These are phyloP conservation scores for Stevia rebaudiana DNA, from an alignment of 140 eudicot genomes.

Conservation along the genomic window DNA sequence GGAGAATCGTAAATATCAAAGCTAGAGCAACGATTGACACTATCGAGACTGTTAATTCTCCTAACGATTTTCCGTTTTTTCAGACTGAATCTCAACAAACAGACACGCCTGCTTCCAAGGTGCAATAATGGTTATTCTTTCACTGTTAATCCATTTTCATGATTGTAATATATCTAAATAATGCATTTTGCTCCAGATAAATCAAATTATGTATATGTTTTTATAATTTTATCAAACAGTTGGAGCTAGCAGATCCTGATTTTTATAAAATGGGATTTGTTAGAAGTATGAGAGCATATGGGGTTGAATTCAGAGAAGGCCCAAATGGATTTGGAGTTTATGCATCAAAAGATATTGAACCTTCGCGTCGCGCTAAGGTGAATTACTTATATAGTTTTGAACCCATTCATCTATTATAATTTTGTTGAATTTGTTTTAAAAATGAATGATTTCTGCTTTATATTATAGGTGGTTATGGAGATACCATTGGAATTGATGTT, in stretches of 20 bases:
- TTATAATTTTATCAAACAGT: constrained; percentile 29
- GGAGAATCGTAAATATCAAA: constrained; percentile 18
- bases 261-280: constrained; percentile 89
- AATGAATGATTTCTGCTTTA: constrained; percentile 7
- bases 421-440: neutral
- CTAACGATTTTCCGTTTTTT: constrained; percentile 52
- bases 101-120: constrained; percentile 65
- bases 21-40: constrained; percentile 32
- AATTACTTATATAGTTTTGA: neutral
- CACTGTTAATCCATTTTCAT: neutral
- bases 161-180: neutral
- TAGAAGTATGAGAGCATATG: constrained; percentile 84
- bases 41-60: constrained; percentile 24
- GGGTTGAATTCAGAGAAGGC: constrained; percentile 93
- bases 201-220: neutral
- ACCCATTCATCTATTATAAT: neutral
- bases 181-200: neutral
- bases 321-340: constrained; percentile 89
- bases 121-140: constrained; percentile 1
- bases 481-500: constrained; percentile 91
- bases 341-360: constrained; percentile 79
- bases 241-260: constrained; percentile 91
- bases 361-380: constrained; percentile 89
- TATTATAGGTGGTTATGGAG: constrained; percentile 82
- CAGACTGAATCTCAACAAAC: constrained; percentile 35